Base-by-base conservation (phyloP, 1,284 basidiomycete genomes). In the Papiliotrema nemorosa region DNA sequence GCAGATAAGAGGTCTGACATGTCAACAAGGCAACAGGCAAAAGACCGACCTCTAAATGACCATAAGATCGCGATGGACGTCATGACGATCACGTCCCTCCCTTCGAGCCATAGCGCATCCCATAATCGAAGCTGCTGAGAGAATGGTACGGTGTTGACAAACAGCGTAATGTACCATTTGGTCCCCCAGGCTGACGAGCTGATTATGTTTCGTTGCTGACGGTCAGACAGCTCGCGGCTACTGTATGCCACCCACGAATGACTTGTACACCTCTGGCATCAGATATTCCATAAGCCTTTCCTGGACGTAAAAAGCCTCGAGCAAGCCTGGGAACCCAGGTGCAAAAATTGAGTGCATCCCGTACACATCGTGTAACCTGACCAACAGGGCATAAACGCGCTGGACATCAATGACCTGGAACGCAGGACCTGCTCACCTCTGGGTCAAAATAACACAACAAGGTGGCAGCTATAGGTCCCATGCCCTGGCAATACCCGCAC, bases 401-500 rank as follows among this genome's bases (percentile, higher is more conserved):
- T 80, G 66, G 45, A 7, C 12, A 46, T 38, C 44, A 18, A 16
- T 25, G 4, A 35, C n/a, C 27, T n/a, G 24, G 39, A 21, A 18
- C 25, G 9, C n/a, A 18, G 37, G 36, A 3, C 21, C 0, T 20
- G 66, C 75, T 49, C 44, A 80, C 79, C 66, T 90, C 88, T 4
- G 91, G 88, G 54, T 86, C 85, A 69, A 91, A 88, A 73, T 98
- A 97, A 74, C 88, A 92, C 14, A 98, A 80, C 26, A 99, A 79
- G 1, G 92, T 96, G 0, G 93, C 90, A 0, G 93, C 92, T 47
- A 98, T 89, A 5, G 93, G 90, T 0, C 96, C 94, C 94, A 99
- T 99, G 45, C 96, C 94, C 76, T 99, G 96, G 50, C 94, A 94
- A 72, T 99, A 99, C 2, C 92, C 96, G 62, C 96, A 97, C n/a